Percentiles rank a stretch among this genome's conserved stretches.
Conservation (phyloP, 805 yeast species). For the Sugiyamaella mastotermitis region DNA sequence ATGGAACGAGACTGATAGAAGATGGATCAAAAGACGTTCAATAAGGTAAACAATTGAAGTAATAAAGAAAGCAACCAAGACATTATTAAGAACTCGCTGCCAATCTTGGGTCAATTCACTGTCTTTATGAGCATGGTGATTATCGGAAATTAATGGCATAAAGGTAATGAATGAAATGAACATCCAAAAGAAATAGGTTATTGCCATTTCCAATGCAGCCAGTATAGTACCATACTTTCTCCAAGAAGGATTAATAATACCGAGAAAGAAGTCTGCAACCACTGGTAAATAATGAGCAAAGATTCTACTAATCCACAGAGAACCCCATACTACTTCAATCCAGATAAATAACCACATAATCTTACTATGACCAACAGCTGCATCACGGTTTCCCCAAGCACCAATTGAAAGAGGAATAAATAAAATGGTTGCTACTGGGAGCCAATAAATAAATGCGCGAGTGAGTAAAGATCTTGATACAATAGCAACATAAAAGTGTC, state of each 20-base stretch:
- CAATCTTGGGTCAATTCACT: constrained; percentile 25
- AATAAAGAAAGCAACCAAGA: constrained; percentile 33
- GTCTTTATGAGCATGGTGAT: constrained; percentile 21
- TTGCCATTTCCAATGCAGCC: constrained; percentile 31
- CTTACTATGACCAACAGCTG: constrained; percentile 29
- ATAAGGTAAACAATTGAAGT: constrained; percentile 31
- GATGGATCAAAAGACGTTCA: constrained; percentile 33
- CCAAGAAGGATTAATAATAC: constrained; percentile 29
- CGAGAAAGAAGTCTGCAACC: constrained; percentile 24
- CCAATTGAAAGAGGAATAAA: constrained; percentile 35
- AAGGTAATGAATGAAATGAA: constrained; percentile 33
- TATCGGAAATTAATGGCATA: constrained; percentile 29
- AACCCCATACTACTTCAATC: constrained; percentile 36
- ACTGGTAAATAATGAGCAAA: constrained; percentile 32
- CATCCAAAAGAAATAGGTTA: constrained; percentile 31
- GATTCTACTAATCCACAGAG: constrained; percentile 29
- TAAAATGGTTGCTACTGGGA: constrained; percentile 32
- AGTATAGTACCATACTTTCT: constrained; percentile 28
- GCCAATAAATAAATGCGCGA: constrained; percentile 31
- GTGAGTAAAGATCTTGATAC: constrained; percentile 24
- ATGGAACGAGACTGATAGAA: constrained; percentile 36
- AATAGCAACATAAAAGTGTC: constrained; percentile 16
- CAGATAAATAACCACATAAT: constrained; percentile 36
- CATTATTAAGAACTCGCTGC: constrained; percentile 31
- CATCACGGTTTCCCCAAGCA: constrained; percentile 29